Base-by-base conservation (phyloP, 345 rosid species). In the Euphorbia tirucalli region DNA sequence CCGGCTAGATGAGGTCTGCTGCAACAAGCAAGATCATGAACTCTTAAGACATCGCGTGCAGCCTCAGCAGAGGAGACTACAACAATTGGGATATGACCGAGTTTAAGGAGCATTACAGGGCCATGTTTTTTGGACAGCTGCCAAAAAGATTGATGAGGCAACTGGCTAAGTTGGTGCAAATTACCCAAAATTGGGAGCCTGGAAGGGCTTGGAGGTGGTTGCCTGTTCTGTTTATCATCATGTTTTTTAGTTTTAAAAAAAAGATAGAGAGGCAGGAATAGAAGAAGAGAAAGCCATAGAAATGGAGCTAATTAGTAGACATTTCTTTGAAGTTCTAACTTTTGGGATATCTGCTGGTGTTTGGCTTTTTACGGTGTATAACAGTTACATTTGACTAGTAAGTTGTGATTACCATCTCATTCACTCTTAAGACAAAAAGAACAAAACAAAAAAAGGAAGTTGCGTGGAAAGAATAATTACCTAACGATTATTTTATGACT, bases 11-110 rank as follows among this genome's bases (percentile, higher is more conserved):
- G 18, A 2, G 80, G 80, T 25, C 80, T 50, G 13, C 73, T 77
- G 60, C 70, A 66, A 9, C 64, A 59, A 21, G 46, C 69, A 55
- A 71, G 54, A 63, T 77, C 76, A 32, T 72, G 43, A 28, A 19
- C 19, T 67, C 71, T 77, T 7, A 77, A 27, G 28, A 68, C 76
- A 19, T 77, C 76, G 30, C 11, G 54, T 11, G 80, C 80, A 1
- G 80, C 80, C 9, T 77, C 70, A 11, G 80, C 69, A 41, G 80
- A 71, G 31, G 80, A 77, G 10, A 77, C 49, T 0, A 61, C 68
- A 24, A 67, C 65, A 5, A 39, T 9, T 7, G 49, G 76, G n/a
- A 72, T 3, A 6, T 56, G 49, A 7, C 74, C 74, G 2, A 75
- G 37, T 3, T 69, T 57, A 44, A 75, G 31, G 0, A 69, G 74